These are phyloP conservation scores for Nicotiana tomentosiformis DNA, from an alignment of 257 asterid genomes.

Conservation along the genomic window DNA sequence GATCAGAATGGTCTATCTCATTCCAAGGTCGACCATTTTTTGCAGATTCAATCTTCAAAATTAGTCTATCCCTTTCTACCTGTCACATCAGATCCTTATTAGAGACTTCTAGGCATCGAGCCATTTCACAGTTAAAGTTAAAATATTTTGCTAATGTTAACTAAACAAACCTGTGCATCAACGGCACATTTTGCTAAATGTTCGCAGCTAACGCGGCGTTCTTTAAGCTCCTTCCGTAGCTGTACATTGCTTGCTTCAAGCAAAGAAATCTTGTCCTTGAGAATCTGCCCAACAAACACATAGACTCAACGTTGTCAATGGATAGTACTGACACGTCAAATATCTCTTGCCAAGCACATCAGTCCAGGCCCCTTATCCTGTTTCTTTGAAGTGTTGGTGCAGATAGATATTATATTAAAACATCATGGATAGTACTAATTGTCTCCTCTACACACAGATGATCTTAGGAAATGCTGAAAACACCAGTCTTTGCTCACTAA, in stretches of 20 bases:
- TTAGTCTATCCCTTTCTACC: slow-evolving; percentile 81
- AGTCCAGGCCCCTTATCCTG: not conserved
- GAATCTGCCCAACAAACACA: slow-evolving; percentile 40
- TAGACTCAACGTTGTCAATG: not conserved
- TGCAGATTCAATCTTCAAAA: slow-evolving; percentile 63
- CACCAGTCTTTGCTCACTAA: not conserved
- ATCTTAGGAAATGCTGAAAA: not conserved
- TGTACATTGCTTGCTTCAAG: slow-evolving; percentile 82
- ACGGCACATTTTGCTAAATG: slow-evolving; percentile 61
- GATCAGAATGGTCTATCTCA: slow-evolving; percentile 43
- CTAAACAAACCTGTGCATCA: slow-evolving; percentile 78
- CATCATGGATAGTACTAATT: not conserved
- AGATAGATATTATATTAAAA: not conserved
- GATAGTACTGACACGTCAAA: not conserved
- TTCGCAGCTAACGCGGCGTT: slow-evolving; percentile 49
- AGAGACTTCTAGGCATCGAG: not conserved
- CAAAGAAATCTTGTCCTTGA: slow-evolving; percentile 81
- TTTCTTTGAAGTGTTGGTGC: not conserved
- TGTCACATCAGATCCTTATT: slow-evolving; percentile 18
- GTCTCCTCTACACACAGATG: not conserved
- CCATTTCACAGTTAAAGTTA: not conserved
- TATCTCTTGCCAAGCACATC: not conserved
- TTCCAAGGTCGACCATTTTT: slow-evolving; percentile 55
- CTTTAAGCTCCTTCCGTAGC: slow-evolving; percentile 63
- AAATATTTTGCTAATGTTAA: not conserved